Conservation (phyloP, 768 basidiomycete genomes). For the Russula compacta region DNA sequence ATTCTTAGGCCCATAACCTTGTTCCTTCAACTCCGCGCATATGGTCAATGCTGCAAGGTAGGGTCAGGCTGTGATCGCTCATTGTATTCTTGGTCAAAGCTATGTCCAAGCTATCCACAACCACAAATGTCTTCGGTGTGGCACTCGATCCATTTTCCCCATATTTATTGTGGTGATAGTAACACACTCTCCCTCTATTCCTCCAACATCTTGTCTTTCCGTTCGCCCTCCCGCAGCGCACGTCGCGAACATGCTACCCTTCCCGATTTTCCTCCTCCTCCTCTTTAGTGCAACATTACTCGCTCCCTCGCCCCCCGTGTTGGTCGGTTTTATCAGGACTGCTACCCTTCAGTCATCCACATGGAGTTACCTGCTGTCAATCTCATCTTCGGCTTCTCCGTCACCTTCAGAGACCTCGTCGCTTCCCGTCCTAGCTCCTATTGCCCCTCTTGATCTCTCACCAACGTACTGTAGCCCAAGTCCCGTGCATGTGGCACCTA, state of each 20-base stretch:
- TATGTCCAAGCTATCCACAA: slow-evolving; percentile 1
- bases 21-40: slow-evolving; percentile 6
- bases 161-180: slow-evolving; percentile 8
- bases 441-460: neutral
- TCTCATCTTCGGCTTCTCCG: neutral
- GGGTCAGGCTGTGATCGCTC: neutral
- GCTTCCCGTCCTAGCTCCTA: neutral
- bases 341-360: neutral
- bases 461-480: neutral
- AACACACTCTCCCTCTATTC: neutral
- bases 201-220: neutral
- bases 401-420: neutral
- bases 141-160: neutral
- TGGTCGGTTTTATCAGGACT: slow-evolving; percentile 1
- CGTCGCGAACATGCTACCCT: slow-evolving; percentile 3
- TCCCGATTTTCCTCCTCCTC: slow-evolving; percentile 8
- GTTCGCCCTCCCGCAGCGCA: neutral
- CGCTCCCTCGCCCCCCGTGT: neutral
- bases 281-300: slow-evolving; percentile 4
- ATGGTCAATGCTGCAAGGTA: neutral
- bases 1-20: neutral
- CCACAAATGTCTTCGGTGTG: slow-evolving; percentile 7
- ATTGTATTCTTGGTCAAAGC: neutral
- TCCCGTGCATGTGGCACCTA: neutral
- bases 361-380: neutral